Percentiles rank a stretch among this genome's conserved stretches.
Evolutionary conservation across 2,329 filamentous ascomycete species (phyloP).

Genomic region (Drechslera avenae): DNA sequence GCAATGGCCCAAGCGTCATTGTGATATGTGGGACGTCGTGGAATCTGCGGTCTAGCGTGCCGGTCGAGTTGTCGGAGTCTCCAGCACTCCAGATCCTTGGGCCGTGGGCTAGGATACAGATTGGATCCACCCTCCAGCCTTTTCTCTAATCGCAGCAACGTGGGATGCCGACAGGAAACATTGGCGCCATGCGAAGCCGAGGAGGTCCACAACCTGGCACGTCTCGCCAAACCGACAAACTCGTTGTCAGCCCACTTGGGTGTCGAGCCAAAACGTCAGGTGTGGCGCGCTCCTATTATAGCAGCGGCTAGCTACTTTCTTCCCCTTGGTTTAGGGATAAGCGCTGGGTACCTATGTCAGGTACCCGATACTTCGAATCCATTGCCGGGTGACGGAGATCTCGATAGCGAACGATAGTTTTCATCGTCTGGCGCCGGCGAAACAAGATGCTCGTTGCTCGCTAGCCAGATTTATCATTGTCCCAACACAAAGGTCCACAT

Average conservation of each 20-base stretch:
- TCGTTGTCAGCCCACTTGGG: too few species aligned
- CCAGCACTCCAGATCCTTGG: conserved; percentile 4
- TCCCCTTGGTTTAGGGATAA: conserved; percentile 8
- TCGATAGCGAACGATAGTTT: conserved; percentile 1
- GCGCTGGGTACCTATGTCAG: conserved; percentile 1
- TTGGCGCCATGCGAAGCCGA: conserved; percentile 10
- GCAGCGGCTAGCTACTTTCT: conserved; percentile 8
- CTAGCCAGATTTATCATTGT: conserved; percentile 2
- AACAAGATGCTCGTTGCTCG: conserved; percentile 4
- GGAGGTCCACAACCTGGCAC: not conserved
- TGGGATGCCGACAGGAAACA: conserved; percentile 6
- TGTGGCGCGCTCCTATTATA: conserved; percentile 8
- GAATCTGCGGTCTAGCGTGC: not conserved
- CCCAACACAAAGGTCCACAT: conserved; percentile 7
- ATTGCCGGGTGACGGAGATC: not conserved
- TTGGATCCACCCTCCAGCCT: not conserved
- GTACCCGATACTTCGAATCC: conserved; percentile 3
- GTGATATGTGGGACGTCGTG: conserved; percentile 5
- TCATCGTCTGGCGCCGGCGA: conserved; percentile 4
- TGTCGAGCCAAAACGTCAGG: not conserved
- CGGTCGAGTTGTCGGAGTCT: not conserved
- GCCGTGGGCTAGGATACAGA: not conserved
- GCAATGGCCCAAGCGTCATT: not conserved
- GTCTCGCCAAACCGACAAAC: too few species aligned
- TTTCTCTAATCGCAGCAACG: conserved; percentile 2